Evolutionary conservation across 169 alveolate species (phyloP).

Genomic region (Blepharisma undulans): DNA sequence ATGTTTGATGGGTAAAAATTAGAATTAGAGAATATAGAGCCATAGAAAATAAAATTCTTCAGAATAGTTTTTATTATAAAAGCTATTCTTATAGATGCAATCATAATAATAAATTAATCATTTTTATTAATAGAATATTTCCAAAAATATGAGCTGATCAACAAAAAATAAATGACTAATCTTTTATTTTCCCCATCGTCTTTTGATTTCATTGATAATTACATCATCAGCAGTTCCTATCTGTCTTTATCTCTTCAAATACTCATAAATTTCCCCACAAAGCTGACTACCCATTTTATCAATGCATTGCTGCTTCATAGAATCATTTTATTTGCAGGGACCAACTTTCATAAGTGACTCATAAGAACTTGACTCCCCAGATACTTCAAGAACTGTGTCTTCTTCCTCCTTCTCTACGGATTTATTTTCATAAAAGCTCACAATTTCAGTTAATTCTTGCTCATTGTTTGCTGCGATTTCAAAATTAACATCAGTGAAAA

Average conservation of each 20-base stretch:
- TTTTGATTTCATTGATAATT: neutral
- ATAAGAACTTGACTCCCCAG: neutral
- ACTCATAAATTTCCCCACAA: slow-evolving; percentile 1
- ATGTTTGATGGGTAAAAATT: no score
- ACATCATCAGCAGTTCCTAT: slow-evolving; percentile 25
- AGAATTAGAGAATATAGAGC: no score
- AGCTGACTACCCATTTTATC: neutral
- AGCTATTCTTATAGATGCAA: no score
- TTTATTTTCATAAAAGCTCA: neutral
- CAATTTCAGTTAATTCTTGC: slow-evolving; percentile 16
- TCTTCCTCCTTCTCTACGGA: neutral
- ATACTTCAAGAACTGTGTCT: neutral
- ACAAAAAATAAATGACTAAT: neutral
- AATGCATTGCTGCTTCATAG: slow-evolving; percentile 8
- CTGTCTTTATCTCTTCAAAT: neutral
- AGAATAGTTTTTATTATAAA: no score
- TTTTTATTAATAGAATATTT: neutral
- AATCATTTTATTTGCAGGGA: neutral
- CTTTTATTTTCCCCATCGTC: neutral
- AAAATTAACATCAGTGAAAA: neutral
- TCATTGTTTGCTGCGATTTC: neutral
- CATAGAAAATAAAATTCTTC: no score
- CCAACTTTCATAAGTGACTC: neutral
- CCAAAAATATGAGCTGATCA: slow-evolving; percentile 34
- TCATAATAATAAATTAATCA: no score